Evolutionary conservation across 192 early-diverging fungal species (phyloP), one percentile per base, ranked within the genome.

Genomic region (Backusella australiensis): DNA sequence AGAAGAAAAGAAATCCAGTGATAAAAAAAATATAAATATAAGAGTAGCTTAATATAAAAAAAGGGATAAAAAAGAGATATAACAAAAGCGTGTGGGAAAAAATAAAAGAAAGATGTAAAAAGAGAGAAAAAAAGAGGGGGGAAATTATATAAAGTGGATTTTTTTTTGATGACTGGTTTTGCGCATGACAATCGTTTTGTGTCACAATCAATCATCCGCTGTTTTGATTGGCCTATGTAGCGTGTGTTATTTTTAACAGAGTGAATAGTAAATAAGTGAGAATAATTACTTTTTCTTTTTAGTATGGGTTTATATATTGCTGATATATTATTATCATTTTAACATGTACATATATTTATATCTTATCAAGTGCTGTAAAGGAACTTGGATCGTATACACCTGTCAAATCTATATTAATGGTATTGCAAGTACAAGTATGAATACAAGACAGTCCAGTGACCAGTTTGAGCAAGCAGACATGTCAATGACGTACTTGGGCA

Each of bases 1-100:
- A 26, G 17, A 36, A 23, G 23, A 67, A 67, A 66, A 75, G 32
- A 75, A 67, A 75, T n/a, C 0, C 5, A 75, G 36, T n/a, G 34
- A 56, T 63, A 56, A 42, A 66, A 66, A 23, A 32, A 67, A 35
- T 38, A 41, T 39, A 39, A 39, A 39, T 39, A 66, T 36, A 41
- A 67, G 1, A n/a, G 21, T 26, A 44, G 12, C 12, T 44, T 44
- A 44, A 19, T 5, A 75, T 49, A 35, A 12, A 38, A 23, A 66
- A 41, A 15, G 23, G 36, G 34, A 34, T 32, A 35, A 63, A 34
- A 63, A 36, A 38, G 46, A 49, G 42, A 49, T 34, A n/a, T 4
- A 49, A n/a, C 17, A 49, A n/a, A n/a, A 34, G 26, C 7, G 46
- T 49, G 67, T 36, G 42, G 41, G 42, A 41, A 29, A 41, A 71